Evolutionary conservation across 2,329 filamentous ascomycete genomes (phyloP).

Genomic region (Chaetothyriales sp.): DNA sequence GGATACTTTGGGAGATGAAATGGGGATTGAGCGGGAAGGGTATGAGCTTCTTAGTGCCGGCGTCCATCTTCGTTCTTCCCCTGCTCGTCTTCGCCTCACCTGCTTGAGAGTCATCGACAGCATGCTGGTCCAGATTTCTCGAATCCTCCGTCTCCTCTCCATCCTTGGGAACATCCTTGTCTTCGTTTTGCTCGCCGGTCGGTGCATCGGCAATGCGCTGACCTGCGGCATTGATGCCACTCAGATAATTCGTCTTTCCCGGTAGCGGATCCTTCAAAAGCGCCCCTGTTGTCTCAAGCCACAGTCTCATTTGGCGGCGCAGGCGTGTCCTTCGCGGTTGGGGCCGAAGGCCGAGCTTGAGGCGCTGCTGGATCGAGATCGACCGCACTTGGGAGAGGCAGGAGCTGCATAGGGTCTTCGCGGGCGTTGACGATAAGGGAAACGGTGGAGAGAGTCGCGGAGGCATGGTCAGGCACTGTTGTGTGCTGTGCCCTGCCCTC

Average conservation of each 20-base stretch:
- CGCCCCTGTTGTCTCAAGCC: not conserved
- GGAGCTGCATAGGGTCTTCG: not conserved
- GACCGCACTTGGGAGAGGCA: not conserved
- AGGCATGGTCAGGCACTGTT: not conserved
- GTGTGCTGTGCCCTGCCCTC: not conserved
- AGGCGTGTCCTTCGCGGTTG: not conserved
- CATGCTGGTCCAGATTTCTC: not conserved
- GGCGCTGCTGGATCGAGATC: not conserved
- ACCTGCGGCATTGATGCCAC: not conserved
- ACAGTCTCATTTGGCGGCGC: not conserved
- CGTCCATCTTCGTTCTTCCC: not conserved
- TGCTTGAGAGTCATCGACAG: not conserved
- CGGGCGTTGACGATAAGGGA: not conserved
- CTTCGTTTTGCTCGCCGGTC: not conserved
- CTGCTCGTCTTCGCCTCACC: not conserved
- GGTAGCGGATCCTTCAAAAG: not conserved
- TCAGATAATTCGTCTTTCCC: not conserved
- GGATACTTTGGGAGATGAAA: constrained; percentile 58
- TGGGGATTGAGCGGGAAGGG: constrained; percentile 63
- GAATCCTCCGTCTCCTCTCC: not conserved
- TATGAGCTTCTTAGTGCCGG: not conserved
- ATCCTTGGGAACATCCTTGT: not conserved
- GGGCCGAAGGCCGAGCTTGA: not conserved
- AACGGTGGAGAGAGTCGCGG: not conserved
- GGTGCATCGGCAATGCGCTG: not conserved